Evolutionary conservation across 495 filamentous ascomycete species (phyloP).

Genomic region (Xylaria flabelliformis): DNA sequence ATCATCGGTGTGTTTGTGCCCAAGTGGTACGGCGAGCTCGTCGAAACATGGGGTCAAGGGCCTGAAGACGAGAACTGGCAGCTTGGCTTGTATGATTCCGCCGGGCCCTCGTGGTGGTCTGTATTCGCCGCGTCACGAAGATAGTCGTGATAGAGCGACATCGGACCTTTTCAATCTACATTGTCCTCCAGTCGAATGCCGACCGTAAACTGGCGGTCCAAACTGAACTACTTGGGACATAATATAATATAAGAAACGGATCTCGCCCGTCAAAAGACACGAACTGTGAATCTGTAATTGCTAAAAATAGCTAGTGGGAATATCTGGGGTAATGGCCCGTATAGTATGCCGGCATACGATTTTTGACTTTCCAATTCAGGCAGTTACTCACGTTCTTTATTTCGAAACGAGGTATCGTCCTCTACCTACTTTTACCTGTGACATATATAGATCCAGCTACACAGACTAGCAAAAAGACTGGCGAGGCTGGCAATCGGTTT

Average conservation of each 20-base stretch:
- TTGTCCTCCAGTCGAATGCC: neutral
- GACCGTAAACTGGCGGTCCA: neutral
- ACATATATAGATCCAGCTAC: no score
- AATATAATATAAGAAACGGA: neutral
- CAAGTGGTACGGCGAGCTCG: neutral
- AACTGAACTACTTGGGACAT: neutral
- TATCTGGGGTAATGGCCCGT: neutral
- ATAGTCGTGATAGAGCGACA: slow-evolving; percentile 20
- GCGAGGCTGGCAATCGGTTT: no score
- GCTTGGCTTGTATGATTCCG: neutral
- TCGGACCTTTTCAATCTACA: slow-evolving; percentile 1
- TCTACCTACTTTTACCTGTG: no score
- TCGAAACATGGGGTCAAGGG: slow-evolving; percentile 3
- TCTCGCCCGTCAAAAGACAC: neutral
- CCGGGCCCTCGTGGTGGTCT: neutral
- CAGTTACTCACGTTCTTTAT: no score
- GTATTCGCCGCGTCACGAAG: neutral
- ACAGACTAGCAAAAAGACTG: no score
- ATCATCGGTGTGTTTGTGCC: neutral
- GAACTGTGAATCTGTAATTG: neutral
- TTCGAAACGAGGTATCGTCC: no score
- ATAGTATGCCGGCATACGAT: no score
- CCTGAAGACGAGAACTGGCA: neutral
- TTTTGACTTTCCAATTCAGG: no score
- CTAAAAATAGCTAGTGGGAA: no score